Conservation (phyloP, 192 early-diverging fungal genomes). For the Backusella liffmaniae region DNA sequence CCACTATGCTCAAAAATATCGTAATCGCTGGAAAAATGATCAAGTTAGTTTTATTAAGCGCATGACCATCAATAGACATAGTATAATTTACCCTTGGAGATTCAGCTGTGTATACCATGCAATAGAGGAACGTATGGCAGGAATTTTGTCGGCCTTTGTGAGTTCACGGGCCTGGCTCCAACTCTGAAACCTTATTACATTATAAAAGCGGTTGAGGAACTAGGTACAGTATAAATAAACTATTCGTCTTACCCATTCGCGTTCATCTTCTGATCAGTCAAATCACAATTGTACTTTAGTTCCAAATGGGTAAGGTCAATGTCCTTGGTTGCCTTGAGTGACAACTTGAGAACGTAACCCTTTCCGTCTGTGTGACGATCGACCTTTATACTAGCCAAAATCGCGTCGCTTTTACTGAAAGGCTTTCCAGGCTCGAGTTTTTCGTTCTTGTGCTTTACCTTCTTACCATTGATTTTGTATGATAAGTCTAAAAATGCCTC, state of each 20-base stretch:
- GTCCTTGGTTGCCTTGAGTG: slow-evolving; percentile 14
- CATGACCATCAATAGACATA: background rate
- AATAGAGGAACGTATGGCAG: slow-evolving; percentile 38
- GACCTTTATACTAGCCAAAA: background rate
- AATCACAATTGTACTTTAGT: slow-evolving; percentile 16
- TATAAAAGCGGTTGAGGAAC: too few relatives aligned
- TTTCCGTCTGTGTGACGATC: slow-evolving; percentile 4
- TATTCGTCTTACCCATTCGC: slow-evolving; percentile 37
- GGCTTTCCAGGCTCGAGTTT: background rate
- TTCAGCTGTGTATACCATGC: slow-evolving; percentile 34
- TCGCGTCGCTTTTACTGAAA: background rate
- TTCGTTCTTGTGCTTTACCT: background rate
- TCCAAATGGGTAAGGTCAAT: slow-evolving; percentile 24
- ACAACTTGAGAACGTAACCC: slow-evolving; percentile 12
- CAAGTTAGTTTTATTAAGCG: background rate
- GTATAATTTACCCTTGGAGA: slow-evolving; percentile 37
- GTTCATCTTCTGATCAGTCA: slow-evolving; percentile 32
- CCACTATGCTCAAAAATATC: slow-evolving; percentile 43
- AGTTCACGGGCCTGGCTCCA: slow-evolving; percentile 45
- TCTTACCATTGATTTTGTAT: slow-evolving; percentile 1
- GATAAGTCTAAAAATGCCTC: background rate
- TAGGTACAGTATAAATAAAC: too few relatives aligned
- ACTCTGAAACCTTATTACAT: slow-evolving; percentile 37
- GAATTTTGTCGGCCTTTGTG: slow-evolving; percentile 32
- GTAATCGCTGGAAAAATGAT: slow-evolving; percentile 29